Evolutionary conservation across 2,329 filamentous ascomycete species (phyloP).

Genomic region (Knoxdaviesia proteae): DNA sequence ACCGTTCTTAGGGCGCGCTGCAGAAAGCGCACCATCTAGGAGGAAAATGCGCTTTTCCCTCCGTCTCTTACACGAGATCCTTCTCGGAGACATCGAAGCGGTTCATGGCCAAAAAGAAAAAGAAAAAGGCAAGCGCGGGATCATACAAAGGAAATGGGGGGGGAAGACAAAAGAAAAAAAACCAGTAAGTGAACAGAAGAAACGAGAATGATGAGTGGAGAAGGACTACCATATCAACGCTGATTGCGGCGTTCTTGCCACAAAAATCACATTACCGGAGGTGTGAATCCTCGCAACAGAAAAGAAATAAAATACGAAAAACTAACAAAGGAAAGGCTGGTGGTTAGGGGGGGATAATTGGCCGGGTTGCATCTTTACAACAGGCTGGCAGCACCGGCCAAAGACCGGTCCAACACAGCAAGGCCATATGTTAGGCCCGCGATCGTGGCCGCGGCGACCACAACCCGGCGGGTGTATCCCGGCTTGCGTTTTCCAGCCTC

Average conservation of each 20-base stretch:
- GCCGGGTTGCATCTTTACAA: too few species aligned
- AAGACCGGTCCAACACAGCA: constrained; percentile 20
- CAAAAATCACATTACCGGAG: not conserved
- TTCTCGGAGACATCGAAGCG: constrained; percentile 1
- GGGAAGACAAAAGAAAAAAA: not conserved
- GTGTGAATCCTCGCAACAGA: constrained; percentile 1
- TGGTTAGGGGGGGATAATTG: not conserved
- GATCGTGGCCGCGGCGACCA: constrained; percentile 19
- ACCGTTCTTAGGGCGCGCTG: not conserved
- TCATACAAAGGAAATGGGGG: not conserved
- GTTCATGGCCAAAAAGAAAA: constrained; percentile 1
- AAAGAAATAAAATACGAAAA: constrained; percentile 1
- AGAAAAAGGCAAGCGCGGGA: not conserved
- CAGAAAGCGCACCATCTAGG: not conserved
- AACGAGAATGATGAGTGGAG: not conserved
- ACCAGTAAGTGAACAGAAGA: constrained; percentile 1
- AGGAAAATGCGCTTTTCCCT: not conserved
- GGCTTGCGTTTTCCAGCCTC: constrained; percentile 1
- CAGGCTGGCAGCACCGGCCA: too few species aligned
- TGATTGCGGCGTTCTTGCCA: not conserved
- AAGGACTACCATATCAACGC: not conserved
- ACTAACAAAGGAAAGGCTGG: not conserved
- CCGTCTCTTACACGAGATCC: too few species aligned
- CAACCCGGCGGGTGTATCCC: not conserved
- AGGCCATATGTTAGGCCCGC: constrained; percentile 35